phyloP scores from a whole-genome alignment of 768 basidiomycete species.

The Suillus spraguei region DNA sequence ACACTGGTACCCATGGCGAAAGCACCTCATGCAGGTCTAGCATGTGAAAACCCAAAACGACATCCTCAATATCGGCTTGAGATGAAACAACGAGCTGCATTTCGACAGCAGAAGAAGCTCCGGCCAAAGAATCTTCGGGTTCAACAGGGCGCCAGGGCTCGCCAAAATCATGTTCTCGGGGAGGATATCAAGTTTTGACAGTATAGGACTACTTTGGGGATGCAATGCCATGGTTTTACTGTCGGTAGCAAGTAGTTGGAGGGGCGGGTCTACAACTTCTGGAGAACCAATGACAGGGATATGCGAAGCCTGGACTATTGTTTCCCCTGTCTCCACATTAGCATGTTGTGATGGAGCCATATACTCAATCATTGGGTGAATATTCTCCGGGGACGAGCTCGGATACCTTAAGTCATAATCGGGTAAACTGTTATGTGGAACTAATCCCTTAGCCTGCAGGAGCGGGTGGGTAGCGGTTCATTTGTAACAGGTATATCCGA shows the following conservation, averaged over 20 bases:
- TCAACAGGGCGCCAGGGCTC: background rate
- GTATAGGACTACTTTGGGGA: background rate
- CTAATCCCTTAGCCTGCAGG: background rate
- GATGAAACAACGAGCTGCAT: background rate
- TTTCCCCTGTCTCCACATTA: background rate
- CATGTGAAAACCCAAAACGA: conserved; percentile 33
- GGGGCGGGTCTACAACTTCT: background rate
- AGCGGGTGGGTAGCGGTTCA: background rate
- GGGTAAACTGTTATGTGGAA: background rate
- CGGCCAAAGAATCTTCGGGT: no score
- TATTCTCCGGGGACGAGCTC: conserved; percentile 2
- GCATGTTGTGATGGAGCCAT: background rate
- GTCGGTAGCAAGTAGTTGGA: background rate
- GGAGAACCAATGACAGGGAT: background rate
- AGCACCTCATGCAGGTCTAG: conserved; percentile 36
- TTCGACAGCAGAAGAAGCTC: background rate
- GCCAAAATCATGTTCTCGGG: background rate
- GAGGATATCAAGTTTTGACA: background rate
- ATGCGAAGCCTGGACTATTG: background rate
- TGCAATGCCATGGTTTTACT: background rate
- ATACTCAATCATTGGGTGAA: background rate
- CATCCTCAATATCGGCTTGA: background rate
- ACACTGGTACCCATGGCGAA: conserved; percentile 36
- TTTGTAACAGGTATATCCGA: no score
- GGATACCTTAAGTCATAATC: background rate